A percentile compares a stretch with the other conserved stretches of the same genome.
Conservation (phyloP, 306 rosid genomes). For the Lupinus albus region DNA sequence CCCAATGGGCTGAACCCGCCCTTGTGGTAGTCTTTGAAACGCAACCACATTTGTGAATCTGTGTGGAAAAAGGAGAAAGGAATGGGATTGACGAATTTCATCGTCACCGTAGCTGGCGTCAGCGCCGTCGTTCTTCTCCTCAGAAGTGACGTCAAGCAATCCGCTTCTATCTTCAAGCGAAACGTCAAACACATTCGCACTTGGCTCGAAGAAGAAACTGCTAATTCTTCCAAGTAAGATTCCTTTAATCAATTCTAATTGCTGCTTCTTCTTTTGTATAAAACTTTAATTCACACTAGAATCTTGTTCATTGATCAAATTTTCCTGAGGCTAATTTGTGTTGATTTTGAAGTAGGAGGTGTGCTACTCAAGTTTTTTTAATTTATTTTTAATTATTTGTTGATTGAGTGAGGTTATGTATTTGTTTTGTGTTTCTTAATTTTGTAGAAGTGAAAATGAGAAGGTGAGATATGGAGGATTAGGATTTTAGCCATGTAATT, state of each 20-base stretch:
- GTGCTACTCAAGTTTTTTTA: too few species aligned
- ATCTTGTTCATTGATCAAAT: not conserved
- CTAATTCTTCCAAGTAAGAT: slow-evolving; percentile 47
- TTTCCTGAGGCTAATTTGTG: too few species aligned
- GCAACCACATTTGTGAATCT: not conserved
- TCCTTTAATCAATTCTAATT: not conserved
- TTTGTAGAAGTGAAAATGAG: not conserved
- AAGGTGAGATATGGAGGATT: not conserved
- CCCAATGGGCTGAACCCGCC: too few species aligned
- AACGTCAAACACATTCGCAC: slow-evolving; percentile 57
- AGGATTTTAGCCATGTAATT: not conserved
- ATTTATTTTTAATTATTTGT: too few species aligned
- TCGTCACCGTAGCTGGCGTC: slow-evolving; percentile 58
- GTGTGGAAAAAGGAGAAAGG: not conserved
- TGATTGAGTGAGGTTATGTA: not conserved
- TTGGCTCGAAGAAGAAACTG: slow-evolving; percentile 63
- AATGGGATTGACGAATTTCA: slow-evolving; percentile 55
- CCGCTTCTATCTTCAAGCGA: slow-evolving; percentile 47
- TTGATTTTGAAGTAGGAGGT: too few species aligned
- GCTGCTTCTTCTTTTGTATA: not conserved
- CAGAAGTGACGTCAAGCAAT: slow-evolving; percentile 58
- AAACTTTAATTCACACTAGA: too few species aligned
- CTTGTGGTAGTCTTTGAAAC: too few species aligned
- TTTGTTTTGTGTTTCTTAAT: not conserved
- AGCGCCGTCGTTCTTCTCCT: slow-evolving; percentile 55